Conservation (phyloP, 441 rosid species). For the Lepidium campestre region DNA sequence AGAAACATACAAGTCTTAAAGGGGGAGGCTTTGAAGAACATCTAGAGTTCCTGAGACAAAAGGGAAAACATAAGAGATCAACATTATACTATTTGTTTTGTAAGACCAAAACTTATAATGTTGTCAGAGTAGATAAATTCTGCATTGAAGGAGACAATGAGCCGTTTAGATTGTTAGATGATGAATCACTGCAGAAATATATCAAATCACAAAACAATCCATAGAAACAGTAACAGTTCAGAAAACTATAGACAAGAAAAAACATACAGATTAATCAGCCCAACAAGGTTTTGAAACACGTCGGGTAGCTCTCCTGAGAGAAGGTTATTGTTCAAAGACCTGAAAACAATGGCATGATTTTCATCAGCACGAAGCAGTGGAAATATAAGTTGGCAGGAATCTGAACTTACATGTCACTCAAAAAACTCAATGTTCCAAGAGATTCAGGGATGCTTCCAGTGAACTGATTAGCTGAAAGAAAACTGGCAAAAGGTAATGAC, state of each 20-base stretch:
- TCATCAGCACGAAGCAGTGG: background rate
- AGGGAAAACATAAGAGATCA: no score
- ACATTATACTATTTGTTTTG: background rate
- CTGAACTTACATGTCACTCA: slow-evolving; percentile 58
- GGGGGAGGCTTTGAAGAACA: slow-evolving; percentile 75
- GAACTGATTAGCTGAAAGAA: slow-evolving; percentile 80
- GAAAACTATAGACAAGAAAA: slow-evolving; percentile 2
- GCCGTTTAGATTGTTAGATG: slow-evolving; percentile 77
- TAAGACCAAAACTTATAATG: slow-evolving; percentile 51
- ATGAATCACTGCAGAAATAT: slow-evolving; percentile 59
- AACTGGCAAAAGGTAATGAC: slow-evolving; percentile 58
- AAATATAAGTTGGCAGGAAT: background rate
- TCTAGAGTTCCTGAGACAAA: slow-evolving; percentile 63
- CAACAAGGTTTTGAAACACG: slow-evolving; percentile 52
- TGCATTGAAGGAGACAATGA: slow-evolving; percentile 66
- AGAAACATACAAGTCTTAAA: slow-evolving; percentile 61
- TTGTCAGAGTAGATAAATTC: slow-evolving; percentile 52
- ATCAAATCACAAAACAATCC: slow-evolving; percentile 15
- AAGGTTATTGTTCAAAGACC: slow-evolving; percentile 71
- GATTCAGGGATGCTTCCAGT: slow-evolving; percentile 87
- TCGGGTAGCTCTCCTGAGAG: slow-evolving; percentile 89
- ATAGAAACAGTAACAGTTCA: slow-evolving; percentile 3
- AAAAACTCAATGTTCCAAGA: slow-evolving; percentile 47
- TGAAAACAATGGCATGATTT: slow-evolving; percentile 25
- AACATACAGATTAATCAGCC: slow-evolving; percentile 77